Conservation (phyloP, 805 yeast genomes). For the Sugiyamaella smithiae region DNA sequence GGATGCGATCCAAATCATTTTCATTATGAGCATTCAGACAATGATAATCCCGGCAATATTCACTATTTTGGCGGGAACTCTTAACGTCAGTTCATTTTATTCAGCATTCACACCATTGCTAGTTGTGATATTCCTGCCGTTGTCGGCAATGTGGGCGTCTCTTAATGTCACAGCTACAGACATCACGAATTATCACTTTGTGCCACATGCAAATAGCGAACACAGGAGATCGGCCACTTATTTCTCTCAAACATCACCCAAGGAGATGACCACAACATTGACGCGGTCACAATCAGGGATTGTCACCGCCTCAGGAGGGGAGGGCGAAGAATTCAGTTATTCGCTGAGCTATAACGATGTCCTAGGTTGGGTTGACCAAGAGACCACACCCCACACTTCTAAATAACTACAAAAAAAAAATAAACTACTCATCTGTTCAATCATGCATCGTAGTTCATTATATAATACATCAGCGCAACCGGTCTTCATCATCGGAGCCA, state of each 20-base stretch:
- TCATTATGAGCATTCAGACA: constrained; percentile 80
- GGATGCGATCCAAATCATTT: constrained; percentile 72
- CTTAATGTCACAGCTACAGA: constrained; percentile 15
- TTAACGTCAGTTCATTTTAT: constrained; percentile 24
- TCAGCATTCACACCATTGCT: constrained; percentile 56
- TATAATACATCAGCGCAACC: not conserved
- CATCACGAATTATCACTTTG: constrained; percentile 4
- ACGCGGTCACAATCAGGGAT: not conserved
- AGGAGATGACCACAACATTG: not conserved
- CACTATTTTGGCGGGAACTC: constrained; percentile 47
- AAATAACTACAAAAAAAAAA: not conserved
- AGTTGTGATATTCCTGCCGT: constrained; percentile 70
- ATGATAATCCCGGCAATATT: constrained; percentile 74
- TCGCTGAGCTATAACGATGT: not conserved
- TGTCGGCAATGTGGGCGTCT: constrained; percentile 84
- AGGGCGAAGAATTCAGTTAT: not conserved
- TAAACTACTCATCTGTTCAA: not conserved
- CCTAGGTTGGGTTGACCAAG: not conserved
- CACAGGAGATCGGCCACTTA: not conserved
- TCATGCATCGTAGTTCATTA: constrained; percentile 1
- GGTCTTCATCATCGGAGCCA: constrained; percentile 10
- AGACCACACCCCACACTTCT: not conserved
- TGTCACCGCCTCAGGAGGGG: not conserved
- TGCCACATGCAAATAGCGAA: constrained; percentile 7
- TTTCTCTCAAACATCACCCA: not conserved